A percentile compares a stretch with the other conserved stretches of the same genome.
phyloP scores from a whole-genome alignment of 495 filamentous ascomycete genomes.

The Hypoxylon rickii region DNA sequence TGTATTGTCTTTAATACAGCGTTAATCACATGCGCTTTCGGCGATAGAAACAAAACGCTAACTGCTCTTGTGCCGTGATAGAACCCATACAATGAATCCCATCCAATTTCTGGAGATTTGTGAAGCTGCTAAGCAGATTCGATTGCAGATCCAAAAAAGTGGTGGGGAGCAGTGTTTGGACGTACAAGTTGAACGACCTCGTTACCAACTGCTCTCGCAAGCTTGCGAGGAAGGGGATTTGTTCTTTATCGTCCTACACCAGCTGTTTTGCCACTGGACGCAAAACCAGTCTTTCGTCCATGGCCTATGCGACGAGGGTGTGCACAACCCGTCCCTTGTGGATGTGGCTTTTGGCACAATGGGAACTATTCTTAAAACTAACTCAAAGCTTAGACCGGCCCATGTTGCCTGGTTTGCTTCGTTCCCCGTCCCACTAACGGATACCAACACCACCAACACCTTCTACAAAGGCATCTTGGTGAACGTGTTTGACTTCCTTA shows the following conservation, averaged over 20 bases:
- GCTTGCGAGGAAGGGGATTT: slow-evolving; percentile 61
- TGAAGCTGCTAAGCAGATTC: slow-evolving; percentile 1
- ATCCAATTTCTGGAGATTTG: slow-evolving; percentile 15
- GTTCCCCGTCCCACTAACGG: slow-evolving; percentile 55
- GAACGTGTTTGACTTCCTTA: slow-evolving; percentile 44
- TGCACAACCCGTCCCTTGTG: slow-evolving; percentile 18
- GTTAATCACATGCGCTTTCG: no score
- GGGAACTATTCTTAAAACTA: slow-evolving; percentile 45
- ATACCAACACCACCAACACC: slow-evolving; percentile 25
- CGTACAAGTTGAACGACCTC: slow-evolving; percentile 51
- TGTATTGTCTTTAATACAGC: no score
- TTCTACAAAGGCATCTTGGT: slow-evolving; percentile 13
- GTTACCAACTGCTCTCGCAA: slow-evolving; percentile 59
- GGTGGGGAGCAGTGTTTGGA: slow-evolving; percentile 16
- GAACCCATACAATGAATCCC: background rate
- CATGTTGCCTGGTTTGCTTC: slow-evolving; percentile 56
- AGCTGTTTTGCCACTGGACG: slow-evolving; percentile 64
- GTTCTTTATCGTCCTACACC: slow-evolving; percentile 71
- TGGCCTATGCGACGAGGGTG: slow-evolving; percentile 8
- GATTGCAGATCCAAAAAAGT: background rate
- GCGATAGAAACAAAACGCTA: no score
- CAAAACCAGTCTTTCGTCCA: slow-evolving; percentile 13
- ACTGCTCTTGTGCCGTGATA: slow-evolving; percentile 1
- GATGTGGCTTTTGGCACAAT: slow-evolving; percentile 47
- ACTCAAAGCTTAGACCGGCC: slow-evolving; percentile 38